Conservation (phyloP, 2,329 filamentous ascomycete genomes). For the Cordyceps cicadae region DNA sequence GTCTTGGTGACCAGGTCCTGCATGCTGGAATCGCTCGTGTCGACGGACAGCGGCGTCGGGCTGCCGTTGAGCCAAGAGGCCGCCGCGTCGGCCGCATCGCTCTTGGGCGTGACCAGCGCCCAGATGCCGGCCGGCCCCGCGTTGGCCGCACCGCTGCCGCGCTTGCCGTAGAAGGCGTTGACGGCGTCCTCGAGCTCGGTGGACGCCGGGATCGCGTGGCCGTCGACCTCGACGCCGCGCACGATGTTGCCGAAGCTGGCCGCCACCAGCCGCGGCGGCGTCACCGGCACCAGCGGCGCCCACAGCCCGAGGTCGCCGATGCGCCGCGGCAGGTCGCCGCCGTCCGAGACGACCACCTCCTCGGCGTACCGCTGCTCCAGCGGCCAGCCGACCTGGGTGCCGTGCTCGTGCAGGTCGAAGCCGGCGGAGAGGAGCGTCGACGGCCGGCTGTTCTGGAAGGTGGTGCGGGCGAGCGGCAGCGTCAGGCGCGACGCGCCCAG, state of each 20-base stretch:
- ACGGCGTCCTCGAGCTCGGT: conserved; percentile 62
- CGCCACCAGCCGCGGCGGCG: conserved; percentile 51
- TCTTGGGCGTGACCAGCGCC: conserved; percentile 57
- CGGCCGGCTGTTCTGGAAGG: conserved; percentile 61
- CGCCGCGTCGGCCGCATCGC: conserved; percentile 12
- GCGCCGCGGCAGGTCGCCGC: conserved; percentile 15
- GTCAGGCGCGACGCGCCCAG: conserved; percentile 34
- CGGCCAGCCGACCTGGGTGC: conserved; percentile 19
- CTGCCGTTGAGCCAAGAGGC: conserved; percentile 11
- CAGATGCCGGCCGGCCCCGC: conserved; percentile 53
- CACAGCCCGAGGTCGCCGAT: conserved; percentile 22
- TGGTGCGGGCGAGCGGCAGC: conserved; percentile 66
- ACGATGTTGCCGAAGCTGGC: conserved; percentile 73
- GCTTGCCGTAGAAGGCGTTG: conserved; percentile 44
- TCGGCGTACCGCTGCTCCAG: conserved; percentile 35
- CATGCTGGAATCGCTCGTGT: conserved; percentile 11
- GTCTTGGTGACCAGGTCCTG: conserved; percentile 18
- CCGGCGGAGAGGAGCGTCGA: conserved; percentile 46
- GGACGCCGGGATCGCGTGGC: conserved; percentile 51
- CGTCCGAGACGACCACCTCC: conserved; percentile 21
- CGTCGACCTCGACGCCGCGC: conserved; percentile 47
- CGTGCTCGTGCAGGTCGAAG: conserved; percentile 19
- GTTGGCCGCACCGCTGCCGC: conserved; percentile 18
- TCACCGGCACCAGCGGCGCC: conserved; percentile 53
- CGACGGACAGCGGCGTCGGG: conserved; percentile 1